Base-by-base conservation (phyloP, 495 filamentous ascomycete genomes). In the Neurospora sp. region DNA sequence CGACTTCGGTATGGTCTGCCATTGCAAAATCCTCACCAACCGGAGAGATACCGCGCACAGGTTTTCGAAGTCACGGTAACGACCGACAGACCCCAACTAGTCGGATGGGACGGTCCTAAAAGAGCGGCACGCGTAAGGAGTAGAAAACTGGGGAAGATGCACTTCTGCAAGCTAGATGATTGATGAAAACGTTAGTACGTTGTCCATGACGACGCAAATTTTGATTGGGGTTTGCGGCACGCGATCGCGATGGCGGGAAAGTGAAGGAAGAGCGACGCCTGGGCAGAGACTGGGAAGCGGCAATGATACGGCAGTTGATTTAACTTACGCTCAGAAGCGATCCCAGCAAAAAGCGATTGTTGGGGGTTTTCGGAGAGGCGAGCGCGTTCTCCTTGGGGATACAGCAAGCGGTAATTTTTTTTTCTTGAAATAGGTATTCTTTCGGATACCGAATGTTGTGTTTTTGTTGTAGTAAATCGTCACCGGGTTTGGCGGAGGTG, bases 1-100 rank as follows among this genome's bases (percentile, higher is more conserved):
- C 96, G 82, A 98, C 94, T 82, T 99, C 96, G 81, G 91, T 90
- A 83, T 94, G 89, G 85, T 98, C 96, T 85, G 96, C 94, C 96
- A 99, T 99, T 79, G 79, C 79, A 77, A 73, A 73, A 75, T 84
- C 79, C 79, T 84, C 79, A 79, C 82, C 82, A 80, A 80, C 80
- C 82, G 80, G 77, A 76, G 76, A 78, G 77, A 80, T 81, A 80
- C 82, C 82, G 75, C 75, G 69, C 74, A 70, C 73, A 74, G 39
- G 70, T 70, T 70, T 61, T 73, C 68, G 70, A 75, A 73, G 73
- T 70, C 69, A 73, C 73, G 77, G 77, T 78, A 76, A 73, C 72
- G 80, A 78, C 78, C 74, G 77, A 73, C 78, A 74, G 74, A 77
- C 76, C 72, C 73, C 74, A 73, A 71, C 69, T 42, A 73, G 74